Conservation (phyloP, 2,329 filamentous ascomycete genomes). For the Fusarium odoratissimum region DNA sequence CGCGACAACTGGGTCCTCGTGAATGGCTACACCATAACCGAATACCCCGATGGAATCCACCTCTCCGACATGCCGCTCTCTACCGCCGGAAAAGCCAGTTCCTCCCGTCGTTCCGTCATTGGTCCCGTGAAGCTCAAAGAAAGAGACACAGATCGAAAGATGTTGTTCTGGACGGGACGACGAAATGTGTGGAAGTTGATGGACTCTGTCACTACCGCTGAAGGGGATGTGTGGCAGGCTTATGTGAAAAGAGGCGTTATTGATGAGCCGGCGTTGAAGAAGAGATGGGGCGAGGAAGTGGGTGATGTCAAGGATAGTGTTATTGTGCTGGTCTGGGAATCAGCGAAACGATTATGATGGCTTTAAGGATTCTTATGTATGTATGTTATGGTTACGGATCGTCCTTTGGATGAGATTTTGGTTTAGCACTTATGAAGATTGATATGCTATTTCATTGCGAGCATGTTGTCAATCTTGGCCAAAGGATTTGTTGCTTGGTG, state of each 20-base stretch:
- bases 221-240: slow-evolving; percentile 59
- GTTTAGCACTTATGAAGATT: background rate
- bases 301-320: slow-evolving; percentile 36
- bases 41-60: slow-evolving; percentile 55
- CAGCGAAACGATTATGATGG: slow-evolving; percentile 31
- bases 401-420: background rate
- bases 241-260: slow-evolving; percentile 53
- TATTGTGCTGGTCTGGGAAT: slow-evolving; percentile 46
- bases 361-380: slow-evolving; percentile 30
- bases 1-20: slow-evolving; percentile 60
- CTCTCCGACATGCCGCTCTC: slow-evolving; percentile 37
- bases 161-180: slow-evolving; percentile 51
- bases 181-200: slow-evolving; percentile 56
- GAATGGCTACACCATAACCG: slow-evolving; percentile 59
- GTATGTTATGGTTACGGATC: slow-evolving; percentile 22
- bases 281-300: slow-evolving; percentile 24
- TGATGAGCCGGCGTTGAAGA: slow-evolving; percentile 25
- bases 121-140: slow-evolving; percentile 51
- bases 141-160: slow-evolving; percentile 43
- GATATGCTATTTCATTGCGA: background rate
- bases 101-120: slow-evolving; percentile 34
- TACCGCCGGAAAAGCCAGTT: slow-evolving; percentile 3
- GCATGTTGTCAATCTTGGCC: background rate
- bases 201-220: slow-evolving; percentile 51
- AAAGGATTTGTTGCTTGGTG: background rate